Base-by-base conservation (phyloP, 805 yeast genomes). In the Wickerhamiella azyma region DNA sequence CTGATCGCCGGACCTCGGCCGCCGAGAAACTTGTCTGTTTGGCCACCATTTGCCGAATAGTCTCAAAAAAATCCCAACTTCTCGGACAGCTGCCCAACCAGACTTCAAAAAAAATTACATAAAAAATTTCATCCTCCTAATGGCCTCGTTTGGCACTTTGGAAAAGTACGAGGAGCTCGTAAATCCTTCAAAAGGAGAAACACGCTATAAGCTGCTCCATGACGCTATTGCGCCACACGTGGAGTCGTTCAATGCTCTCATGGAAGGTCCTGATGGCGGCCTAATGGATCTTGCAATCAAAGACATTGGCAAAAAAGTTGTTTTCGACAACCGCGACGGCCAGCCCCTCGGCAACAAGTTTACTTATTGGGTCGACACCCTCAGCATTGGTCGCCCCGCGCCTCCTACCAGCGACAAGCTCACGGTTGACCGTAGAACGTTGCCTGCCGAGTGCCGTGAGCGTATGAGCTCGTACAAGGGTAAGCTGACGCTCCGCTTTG, bases 221-320 rank as follows among this genome's bases (percentile, higher is more conserved):
- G 94, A 85, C 52, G 97, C 98, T 13, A 92, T 92, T 36, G 77
- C 77, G 48, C 98, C 98, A 5, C 98, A 92, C 62, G 75, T 92
- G 47, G 96, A 94, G 8, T 89, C 97, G 1, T 92, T 92, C 71
- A 82, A 92, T 70, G 96, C 96, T 5, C 70, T 92, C 48, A 83
- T 94, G 19, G 94, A 84, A 48, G 95, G 94, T 38, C 77, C 83
- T 19, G 78, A 71, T 38, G 94, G 89, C 40, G 96, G 96, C 5
- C 64, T 92, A 21, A 69, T 92, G 50, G 85, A 88, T 61, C 67
- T 81, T 43, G 96, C 83, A 2, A 94, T 81, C 40, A 72, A 80
- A 57, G 97, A 92, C 59, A 85, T 92, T 50, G 98, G 97, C 9
- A 66, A 75, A 49, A 84, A 80, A 58, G 77, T 86, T 14, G 79